Conservation (phyloP, 345 rosid species). For the Salix viminalis region DNA sequence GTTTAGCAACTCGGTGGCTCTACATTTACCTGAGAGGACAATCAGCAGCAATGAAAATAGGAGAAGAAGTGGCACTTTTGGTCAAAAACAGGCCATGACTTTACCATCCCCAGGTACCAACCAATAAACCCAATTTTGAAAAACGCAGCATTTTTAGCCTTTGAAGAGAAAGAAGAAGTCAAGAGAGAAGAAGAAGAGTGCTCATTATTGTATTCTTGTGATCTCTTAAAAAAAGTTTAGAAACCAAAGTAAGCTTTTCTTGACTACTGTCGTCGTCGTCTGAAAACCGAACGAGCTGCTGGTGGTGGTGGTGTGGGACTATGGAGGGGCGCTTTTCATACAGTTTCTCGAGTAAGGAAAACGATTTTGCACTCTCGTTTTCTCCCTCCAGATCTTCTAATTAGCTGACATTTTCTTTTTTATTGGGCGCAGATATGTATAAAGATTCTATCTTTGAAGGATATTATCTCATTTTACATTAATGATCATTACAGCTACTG, state of each 20-base stretch:
- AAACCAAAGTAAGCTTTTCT: conserved; percentile 41
- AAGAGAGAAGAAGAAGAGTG: conserved; percentile 20
- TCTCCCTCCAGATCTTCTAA: too few species aligned
- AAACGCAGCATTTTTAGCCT: conserved; percentile 30
- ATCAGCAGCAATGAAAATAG: conserved; percentile 81
- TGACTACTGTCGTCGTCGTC: background rate
- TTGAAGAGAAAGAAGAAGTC: conserved; percentile 28
- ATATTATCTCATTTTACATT: too few species aligned
- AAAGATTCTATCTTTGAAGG: too few species aligned
- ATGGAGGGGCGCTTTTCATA: too few species aligned
- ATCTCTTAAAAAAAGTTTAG: conserved; percentile 31
- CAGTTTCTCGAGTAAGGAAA: too few species aligned
- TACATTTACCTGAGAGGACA: conserved; percentile 74
- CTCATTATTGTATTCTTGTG: conserved; percentile 17
- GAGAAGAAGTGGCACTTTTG: conserved; percentile 61
- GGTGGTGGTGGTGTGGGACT: conserved; percentile 11
- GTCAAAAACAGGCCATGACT: conserved; percentile 73
- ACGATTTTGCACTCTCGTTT: too few species aligned
- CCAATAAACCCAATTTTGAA: conserved; percentile 50
- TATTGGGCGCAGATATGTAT: too few species aligned
- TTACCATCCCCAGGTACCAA: conserved; percentile 83
- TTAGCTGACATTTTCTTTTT: too few species aligned
- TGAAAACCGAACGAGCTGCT: conserved; percentile 11
- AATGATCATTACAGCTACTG: too few species aligned
- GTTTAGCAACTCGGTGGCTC: background rate